A percentile compares a stretch with the other conserved stretches of the same genome.
Evolutionary conservation across 179 eudicot species (phyloP).

Genomic region (Silene vulgaris): DNA sequence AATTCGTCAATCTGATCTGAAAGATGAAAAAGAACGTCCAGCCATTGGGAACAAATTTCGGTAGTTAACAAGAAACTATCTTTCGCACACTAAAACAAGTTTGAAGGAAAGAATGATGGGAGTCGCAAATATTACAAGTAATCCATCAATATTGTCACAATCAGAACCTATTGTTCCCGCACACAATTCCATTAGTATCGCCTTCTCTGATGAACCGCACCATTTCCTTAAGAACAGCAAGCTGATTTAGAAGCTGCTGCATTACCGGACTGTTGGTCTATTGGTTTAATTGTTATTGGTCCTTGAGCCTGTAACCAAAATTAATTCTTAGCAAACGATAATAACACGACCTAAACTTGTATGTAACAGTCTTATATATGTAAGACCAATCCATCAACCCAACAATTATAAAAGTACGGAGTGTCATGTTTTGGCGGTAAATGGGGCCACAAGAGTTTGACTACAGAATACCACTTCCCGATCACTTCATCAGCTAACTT

Average conservation of each 20-base stretch:
- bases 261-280: conserved; percentile 41
- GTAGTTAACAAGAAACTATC: conserved; percentile 36
- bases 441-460: no score
- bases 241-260: conserved; percentile 51
- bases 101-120: conserved; percentile 41
- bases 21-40: conserved; percentile 3
- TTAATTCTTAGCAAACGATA: neutral
- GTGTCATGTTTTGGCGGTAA: no score
- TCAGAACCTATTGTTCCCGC: conserved; percentile 26
- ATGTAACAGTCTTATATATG: no score
- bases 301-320: conserved; percentile 41
- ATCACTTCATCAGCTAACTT: no score
- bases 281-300: conserved; percentile 51
- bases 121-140: conserved; percentile 49
- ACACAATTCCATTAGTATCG: conserved; percentile 11
- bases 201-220: conserved; percentile 10
- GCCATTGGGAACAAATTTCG: conserved; percentile 6
- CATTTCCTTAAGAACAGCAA: conserved; percentile 48
- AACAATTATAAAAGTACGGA: no score
- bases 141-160: conserved; percentile 35
- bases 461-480: no score
- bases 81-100: conserved; percentile 37
- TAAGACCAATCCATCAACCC: no score
- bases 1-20: neutral
- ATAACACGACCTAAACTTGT: no score